These are phyloP conservation scores for Podospora pseudocomata DNA, from an alignment of 495 filamentous ascomycete species.

Conservation along the genomic window DNA sequence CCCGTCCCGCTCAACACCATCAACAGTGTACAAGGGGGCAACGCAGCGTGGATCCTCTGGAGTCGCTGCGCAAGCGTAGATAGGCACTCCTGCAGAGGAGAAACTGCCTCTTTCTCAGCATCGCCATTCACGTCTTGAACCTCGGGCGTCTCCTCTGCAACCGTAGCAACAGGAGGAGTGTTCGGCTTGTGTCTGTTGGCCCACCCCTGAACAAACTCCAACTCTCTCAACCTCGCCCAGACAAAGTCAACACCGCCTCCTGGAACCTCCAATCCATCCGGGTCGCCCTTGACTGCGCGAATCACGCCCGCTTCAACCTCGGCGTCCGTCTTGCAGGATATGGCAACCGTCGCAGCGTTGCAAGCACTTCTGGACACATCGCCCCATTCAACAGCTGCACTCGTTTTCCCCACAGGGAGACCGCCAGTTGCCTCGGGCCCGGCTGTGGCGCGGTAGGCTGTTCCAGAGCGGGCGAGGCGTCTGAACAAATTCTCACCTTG, in stretches of 20 bases:
- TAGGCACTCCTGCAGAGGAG: slow-evolving; percentile 51
- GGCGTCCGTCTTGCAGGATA: slow-evolving; percentile 71
- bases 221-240: slow-evolving; percentile 81
- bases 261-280: slow-evolving; percentile 57
- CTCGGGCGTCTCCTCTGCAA: slow-evolving; percentile 10
- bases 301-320: slow-evolving; percentile 69
- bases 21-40: slow-evolving; percentile 81
- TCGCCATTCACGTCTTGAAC: background rate
- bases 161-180: slow-evolving; percentile 12
- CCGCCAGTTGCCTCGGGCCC: slow-evolving; percentile 46
- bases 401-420: slow-evolving; percentile 55
- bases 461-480: slow-evolving; percentile 60
- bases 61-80: slow-evolving; percentile 53
- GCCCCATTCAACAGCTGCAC: slow-evolving; percentile 87
- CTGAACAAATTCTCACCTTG: slow-evolving; percentile 84
- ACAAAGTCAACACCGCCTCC: slow-evolving; percentile 77
- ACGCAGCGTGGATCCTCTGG: slow-evolving; percentile 62
- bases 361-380: slow-evolving; percentile 71
- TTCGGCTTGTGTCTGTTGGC: slow-evolving; percentile 57
- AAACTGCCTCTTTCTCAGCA: slow-evolving; percentile 11
- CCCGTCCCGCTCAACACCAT: slow-evolving; percentile 87
- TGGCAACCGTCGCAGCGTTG: slow-evolving; percentile 62
- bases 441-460: slow-evolving; percentile 50
- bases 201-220: slow-evolving; percentile 81
- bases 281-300: slow-evolving; percentile 65